Base-by-base conservation (phyloP, 2,329 filamentous ascomycete genomes). In the Beauveria sp. region DNA sequence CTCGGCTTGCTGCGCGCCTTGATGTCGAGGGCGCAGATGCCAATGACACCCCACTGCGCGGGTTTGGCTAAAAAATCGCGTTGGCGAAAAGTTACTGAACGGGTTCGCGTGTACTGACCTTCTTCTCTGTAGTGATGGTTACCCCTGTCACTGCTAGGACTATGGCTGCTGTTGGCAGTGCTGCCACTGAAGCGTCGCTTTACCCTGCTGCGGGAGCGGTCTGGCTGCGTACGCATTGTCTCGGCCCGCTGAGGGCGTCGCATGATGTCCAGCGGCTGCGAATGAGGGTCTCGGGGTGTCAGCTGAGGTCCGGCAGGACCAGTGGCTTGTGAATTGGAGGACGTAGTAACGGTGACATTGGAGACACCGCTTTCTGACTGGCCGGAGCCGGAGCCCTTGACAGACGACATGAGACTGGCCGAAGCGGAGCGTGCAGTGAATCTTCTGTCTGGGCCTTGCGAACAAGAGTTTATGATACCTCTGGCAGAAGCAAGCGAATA, bases 1-100 rank as follows among this genome's bases (percentile, higher is more conserved):
- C 93, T 97, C 1, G 95, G 95, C 75, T 98, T 98, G 80, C 93
- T 97, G 69, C 95, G 85, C 42, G 95, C 95, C 77, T 99, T 99
- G 67, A 93, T 85, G 76, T 99, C 95, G 63, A 99, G 80, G 24
- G 95, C 96, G 73, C 95, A 99, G 10, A 99, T 91, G 58, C 95
- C 95, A 70, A 99, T 96, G 54, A 87, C 80, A 49, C 86, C 86
- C 73, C 79, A 83, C 2, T 83, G 81, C 4, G 84, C 80, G 10
- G 84, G 83, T 72, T 85, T 87, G 31, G 72, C 76, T 79, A 62
- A 10, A 20, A 20, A 51, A 61, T 62, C 63, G 55, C 38, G 67
- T 78, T 66, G 76, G 74, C 64, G 51, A 20, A 31, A 51, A 18
- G 24, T 14, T 22, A 56, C 42, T 46, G 34, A 49, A 42, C 34